These are phyloP conservation scores for Chloranthus sessilifolius DNA, from an alignment of 164 flowering plant species.

Conservation along the genomic window DNA sequence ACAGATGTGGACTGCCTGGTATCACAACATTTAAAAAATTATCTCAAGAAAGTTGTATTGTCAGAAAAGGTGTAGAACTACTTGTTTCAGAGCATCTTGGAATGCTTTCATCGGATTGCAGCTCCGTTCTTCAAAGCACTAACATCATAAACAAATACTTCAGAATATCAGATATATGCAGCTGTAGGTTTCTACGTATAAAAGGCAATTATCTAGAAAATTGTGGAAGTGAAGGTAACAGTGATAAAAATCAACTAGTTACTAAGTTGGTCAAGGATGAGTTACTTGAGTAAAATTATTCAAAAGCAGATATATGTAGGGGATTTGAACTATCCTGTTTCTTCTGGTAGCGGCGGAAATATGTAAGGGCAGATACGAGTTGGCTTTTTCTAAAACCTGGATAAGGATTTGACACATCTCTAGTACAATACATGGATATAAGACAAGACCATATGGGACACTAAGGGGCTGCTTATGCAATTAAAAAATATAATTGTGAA, in stretches of 20 bases:
- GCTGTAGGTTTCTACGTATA: not conserved
- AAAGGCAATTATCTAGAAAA: not conserved
- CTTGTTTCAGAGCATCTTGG: constrained; percentile 33
- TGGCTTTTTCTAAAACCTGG: too few species aligned
- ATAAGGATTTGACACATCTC: too few species aligned
- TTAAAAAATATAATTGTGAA: not conserved
- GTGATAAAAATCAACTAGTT: not conserved
- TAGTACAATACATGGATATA: too few species aligned
- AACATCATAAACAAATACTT: not conserved
- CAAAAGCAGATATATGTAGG: too few species aligned
- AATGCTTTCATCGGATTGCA: constrained; percentile 25
- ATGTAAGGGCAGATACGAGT: too few species aligned
- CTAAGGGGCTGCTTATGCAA: too few species aligned
- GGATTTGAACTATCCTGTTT: too few species aligned
- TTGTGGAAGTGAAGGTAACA: not conserved
- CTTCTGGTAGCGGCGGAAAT: too few species aligned
- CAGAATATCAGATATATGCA: constrained; percentile 1
- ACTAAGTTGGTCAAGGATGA: not conserved
- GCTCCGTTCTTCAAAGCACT: constrained; percentile 33
- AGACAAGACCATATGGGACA: too few species aligned
- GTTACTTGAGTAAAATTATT: too few species aligned
- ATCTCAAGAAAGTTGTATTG: not conserved
- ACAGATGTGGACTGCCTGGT: too few species aligned
- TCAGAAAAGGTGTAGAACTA: constrained; percentile 4
- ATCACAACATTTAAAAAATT: not conserved